Evolutionary conservation across 805 yeast species (phyloP).

Genomic region (Yamadazyma insecticola): DNA sequence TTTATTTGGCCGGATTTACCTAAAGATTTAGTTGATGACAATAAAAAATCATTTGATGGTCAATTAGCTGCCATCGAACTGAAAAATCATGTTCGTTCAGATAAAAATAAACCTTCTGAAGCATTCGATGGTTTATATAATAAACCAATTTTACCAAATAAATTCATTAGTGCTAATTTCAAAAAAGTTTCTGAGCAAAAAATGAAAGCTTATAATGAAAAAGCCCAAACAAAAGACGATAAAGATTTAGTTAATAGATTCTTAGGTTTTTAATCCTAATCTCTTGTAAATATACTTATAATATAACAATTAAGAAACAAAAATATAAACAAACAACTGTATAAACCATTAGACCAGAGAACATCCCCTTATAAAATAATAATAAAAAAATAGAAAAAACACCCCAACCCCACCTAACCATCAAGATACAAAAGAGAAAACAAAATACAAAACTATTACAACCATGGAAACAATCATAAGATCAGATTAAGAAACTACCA

Average conservation of each 20-base stretch:
- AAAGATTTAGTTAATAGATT: conserved; percentile 24
- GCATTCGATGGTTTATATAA: conserved; percentile 70
- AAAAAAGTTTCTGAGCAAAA: conserved; percentile 21
- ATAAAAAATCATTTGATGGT: conserved; percentile 41
- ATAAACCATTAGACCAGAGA: background rate
- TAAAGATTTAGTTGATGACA: conserved; percentile 29
- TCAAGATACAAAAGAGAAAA: too few species aligned
- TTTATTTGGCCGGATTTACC: conserved; percentile 84
- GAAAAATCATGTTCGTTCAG: conserved; percentile 57
- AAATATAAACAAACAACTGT: conserved; percentile 1
- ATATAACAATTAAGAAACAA: too few species aligned
- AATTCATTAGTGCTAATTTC: conserved; percentile 25
- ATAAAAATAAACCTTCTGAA: conserved; percentile 57
- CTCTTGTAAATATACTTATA: conserved; percentile 11
- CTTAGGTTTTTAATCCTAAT: conserved; percentile 22
- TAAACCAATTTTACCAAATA: conserved; percentile 38
- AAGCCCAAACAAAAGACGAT: conserved; percentile 21
- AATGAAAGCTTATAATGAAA: conserved; percentile 15
- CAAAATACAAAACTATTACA: background rate
- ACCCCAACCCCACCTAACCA: too few species aligned
- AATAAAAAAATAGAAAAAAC: conserved; percentile 1
- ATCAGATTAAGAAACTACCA: too few species aligned
- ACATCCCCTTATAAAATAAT: background rate
- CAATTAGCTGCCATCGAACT: conserved; percentile 47
- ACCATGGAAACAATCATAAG: too few species aligned